A percentile compares a stretch with the other conserved stretches of the same genome.
These are phyloP conservation scores for Sparassis latifolia DNA, from an alignment of 1,284 basidiomycete species.

Conservation along the genomic window DNA sequence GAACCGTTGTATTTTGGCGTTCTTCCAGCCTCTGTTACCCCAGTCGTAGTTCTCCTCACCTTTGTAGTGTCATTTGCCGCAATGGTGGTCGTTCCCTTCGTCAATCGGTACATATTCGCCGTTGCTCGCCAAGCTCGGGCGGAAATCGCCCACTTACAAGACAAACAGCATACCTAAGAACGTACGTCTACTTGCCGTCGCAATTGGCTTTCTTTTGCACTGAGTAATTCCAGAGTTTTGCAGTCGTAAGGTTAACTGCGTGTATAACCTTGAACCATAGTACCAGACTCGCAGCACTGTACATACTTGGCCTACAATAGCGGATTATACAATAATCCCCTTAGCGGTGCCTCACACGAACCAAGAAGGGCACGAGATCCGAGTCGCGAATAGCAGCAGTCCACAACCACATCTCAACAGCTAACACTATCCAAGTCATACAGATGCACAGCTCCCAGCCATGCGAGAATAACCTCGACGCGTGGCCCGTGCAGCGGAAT, in stretches of 20 bases:
- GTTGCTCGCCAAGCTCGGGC: slow-evolving; percentile 11
- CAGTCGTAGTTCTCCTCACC: slow-evolving; percentile 19
- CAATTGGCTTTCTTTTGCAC: neutral
- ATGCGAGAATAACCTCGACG: slow-evolving; percentile 76
- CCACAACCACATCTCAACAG: slow-evolving; percentile 8
- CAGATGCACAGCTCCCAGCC: slow-evolving; percentile 72
- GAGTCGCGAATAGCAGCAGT: too few species aligned
- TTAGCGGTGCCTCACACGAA: too few species aligned
- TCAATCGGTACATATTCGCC: slow-evolving; percentile 6
- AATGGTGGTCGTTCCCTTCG: slow-evolving; percentile 12
- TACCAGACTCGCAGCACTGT: too few species aligned
- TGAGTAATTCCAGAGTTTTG: too few species aligned
- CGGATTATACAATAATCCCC: too few species aligned
- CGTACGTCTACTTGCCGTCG: neutral
- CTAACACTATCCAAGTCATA: slow-evolving; percentile 54
- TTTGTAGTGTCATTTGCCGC: slow-evolving; percentile 9
- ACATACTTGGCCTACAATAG: too few species aligned
- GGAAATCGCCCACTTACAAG: slow-evolving; percentile 3
- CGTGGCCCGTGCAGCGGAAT: slow-evolving; percentile 78
- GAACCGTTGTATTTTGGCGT: slow-evolving; percentile 56
- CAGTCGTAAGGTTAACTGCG: too few species aligned
- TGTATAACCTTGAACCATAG: too few species aligned
- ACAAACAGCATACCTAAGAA: neutral
- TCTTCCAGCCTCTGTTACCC: slow-evolving; percentile 48
- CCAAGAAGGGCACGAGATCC: too few species aligned